These are phyloP conservation scores for Penicillium soppii DNA, from an alignment of 495 filamentous ascomycete species.

Conservation along the genomic window DNA sequence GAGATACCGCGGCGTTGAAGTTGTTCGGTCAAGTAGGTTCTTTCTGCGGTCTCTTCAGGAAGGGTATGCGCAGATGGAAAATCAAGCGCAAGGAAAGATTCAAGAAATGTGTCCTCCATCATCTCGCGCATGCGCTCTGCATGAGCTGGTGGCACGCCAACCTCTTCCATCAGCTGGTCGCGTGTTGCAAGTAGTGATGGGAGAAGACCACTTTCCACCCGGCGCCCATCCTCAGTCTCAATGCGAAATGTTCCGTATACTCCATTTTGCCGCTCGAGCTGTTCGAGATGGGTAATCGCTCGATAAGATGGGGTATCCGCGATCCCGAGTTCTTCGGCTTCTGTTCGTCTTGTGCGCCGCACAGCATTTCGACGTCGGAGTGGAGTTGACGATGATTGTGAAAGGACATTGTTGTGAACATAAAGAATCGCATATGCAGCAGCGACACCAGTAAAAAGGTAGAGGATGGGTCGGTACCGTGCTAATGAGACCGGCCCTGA, in stretches of 20 bases:
- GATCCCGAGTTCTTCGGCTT: conserved; percentile 24
- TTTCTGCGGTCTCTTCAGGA: conserved; percentile 29
- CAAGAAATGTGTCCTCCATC: conserved; percentile 51
- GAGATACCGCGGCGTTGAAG: conserved; percentile 45
- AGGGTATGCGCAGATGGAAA: conserved; percentile 42
- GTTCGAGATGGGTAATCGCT: conserved; percentile 45
- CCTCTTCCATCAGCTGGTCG: conserved; percentile 47
- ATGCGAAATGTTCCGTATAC: conserved; percentile 51
- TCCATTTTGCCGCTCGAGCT: conserved; percentile 46
- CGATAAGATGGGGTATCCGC: conserved; percentile 37
- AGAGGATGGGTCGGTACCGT: conserved; percentile 50
- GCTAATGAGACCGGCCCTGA: conserved; percentile 38
- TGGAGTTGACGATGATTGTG: conserved; percentile 23
- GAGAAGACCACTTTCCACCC: conserved; percentile 48
- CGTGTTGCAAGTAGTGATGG: conserved; percentile 46
- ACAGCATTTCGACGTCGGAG: conserved; percentile 51
- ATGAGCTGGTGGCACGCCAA: conserved; percentile 39
- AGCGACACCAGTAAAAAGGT: conserved; percentile 50
- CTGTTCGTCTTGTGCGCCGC: conserved; percentile 38
- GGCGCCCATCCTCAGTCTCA: conserved; percentile 46
- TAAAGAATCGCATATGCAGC: conserved; percentile 50
- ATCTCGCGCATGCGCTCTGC: conserved; percentile 50
- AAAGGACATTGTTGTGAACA: conserved; percentile 39
- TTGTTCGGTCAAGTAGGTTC: conserved; percentile 41
- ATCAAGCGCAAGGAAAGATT: conserved; percentile 49